Percentiles rank a stretch among this genome's conserved stretches.
Evolutionary conservation across 345 rosid species (phyloP).

Genomic region (Durio zibethinus): DNA sequence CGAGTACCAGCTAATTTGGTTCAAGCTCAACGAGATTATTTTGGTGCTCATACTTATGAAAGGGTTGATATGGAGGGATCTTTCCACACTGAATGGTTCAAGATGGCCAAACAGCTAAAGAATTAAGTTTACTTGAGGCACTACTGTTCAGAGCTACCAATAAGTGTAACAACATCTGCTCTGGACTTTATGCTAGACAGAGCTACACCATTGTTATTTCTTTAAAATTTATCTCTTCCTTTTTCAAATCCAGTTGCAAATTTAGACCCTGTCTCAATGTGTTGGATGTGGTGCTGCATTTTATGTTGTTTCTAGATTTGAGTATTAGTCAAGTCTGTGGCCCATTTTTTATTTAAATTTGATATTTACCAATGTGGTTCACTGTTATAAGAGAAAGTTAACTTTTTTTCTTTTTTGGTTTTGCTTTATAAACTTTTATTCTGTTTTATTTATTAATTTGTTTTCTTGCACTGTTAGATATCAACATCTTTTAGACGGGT

Average conservation of each 20-base stretch:
- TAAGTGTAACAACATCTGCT: conserved; percentile 6
- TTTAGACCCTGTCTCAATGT: background rate
- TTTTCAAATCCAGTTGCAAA: background rate
- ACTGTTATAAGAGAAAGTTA: no score
- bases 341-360: background rate
- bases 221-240: background rate
- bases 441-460: background rate
- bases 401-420: background rate
- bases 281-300: background rate
- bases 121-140: background rate
- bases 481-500: background rate
- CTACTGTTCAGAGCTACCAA: background rate
- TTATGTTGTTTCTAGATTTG: background rate
- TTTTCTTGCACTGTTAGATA: background rate
- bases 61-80: conserved; percentile 84
- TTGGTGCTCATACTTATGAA: conserved; percentile 96
- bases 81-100: conserved; percentile 97
- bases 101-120: conserved; percentile 58
- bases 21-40: conserved; percentile 93
- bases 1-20: conserved; percentile 89
- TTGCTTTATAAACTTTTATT: background rate
- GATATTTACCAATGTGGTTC: background rate
- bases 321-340: background rate
- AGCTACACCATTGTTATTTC: background rate
- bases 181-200: background rate